Evolutionary conservation across 768 basidiomycete genomes (phyloP).

Genomic region (Amanita rimosa): DNA sequence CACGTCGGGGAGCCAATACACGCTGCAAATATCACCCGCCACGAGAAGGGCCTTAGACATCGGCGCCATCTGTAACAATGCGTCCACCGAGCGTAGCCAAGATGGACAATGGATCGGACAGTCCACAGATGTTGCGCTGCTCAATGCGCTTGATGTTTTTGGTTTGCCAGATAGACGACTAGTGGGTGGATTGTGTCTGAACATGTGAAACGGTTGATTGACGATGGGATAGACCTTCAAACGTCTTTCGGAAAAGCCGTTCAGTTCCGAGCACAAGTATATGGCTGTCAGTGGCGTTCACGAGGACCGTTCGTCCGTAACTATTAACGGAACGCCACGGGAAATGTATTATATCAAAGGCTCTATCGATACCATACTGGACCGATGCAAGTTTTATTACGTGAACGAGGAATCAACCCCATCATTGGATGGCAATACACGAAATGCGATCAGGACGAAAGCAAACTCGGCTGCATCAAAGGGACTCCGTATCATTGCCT

Average conservation of each 20-base stretch:
- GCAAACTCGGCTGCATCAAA: conserved; percentile 63
- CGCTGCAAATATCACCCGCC: conserved; percentile 43
- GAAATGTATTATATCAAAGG: conserved; percentile 91
- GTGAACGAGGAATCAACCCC: conserved; percentile 87
- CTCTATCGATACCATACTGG: conserved; percentile 79
- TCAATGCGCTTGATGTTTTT: conserved; percentile 67
- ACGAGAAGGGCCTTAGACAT: conserved; percentile 68
- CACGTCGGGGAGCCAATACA: conserved; percentile 24
- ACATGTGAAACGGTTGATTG: background rate
- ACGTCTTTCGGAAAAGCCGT: conserved; percentile 71
- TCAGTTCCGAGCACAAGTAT: conserved; percentile 89
- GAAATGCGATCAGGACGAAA: conserved; percentile 54
- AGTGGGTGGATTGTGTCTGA: conserved; percentile 30
- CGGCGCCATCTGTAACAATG: conserved; percentile 87
- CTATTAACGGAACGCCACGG: conserved; percentile 25
- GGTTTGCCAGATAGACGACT: conserved; percentile 57
- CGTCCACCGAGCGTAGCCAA: conserved; percentile 50
- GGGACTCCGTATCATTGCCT: conserved; percentile 80
- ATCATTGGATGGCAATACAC: conserved; percentile 55
- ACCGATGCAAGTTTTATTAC: conserved; percentile 82
- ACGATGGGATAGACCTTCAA: conserved; percentile 42
- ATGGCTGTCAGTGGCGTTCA: conserved; percentile 85
- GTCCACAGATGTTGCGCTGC: conserved; percentile 85
- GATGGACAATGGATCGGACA: conserved; percentile 75
- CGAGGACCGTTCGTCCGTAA: conserved; percentile 19